Percentiles rank a stretch among this genome's conserved stretches.
Evolutionary conservation across 2,329 filamentous ascomycete species (phyloP).

Genomic region (Thielaviopsis cerberus): DNA sequence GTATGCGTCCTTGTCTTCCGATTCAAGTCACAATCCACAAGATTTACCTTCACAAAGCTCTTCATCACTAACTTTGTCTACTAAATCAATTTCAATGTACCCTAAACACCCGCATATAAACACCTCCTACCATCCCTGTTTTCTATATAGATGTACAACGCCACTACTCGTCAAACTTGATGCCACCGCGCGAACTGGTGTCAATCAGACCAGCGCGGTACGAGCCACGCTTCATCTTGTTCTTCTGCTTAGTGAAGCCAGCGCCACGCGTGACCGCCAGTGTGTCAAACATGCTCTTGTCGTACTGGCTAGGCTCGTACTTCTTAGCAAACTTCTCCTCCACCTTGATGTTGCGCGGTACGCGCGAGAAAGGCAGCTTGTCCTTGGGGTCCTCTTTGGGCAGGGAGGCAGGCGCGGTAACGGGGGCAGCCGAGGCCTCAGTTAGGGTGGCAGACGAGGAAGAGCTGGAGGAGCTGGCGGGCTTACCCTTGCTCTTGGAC

Average conservation of each 20-base stretch:
- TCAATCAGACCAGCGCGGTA: slow-evolving; percentile 85
- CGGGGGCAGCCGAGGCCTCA: slow-evolving; percentile 30
- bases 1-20: too few species aligned
- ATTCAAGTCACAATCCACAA: too few species aligned
- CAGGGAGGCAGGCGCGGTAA: slow-evolving; percentile 36
- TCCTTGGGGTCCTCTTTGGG: slow-evolving; percentile 30
- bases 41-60: too few species aligned
- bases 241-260: slow-evolving; percentile 99
- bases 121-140: not conserved
- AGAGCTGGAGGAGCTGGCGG: slow-evolving; percentile 26
- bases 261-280: slow-evolving; percentile 84
- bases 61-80: not conserved
- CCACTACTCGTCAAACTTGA: slow-evolving; percentile 78
- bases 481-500: slow-evolving; percentile 18
- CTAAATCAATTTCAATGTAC: not conserved
- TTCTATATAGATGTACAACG: not conserved
- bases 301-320: slow-evolving; percentile 74
- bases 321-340: slow-evolving; percentile 59
- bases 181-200: slow-evolving; percentile 59
- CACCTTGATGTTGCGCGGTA: slow-evolving; percentile 48
- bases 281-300: slow-evolving; percentile 71
- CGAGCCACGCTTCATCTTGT: slow-evolving; percentile 86
- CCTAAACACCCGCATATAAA: not conserved
- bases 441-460: slow-evolving; percentile 32
- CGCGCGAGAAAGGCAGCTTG: slow-evolving; percentile 59